phyloP scores from a whole-genome alignment of 116 monocot genomes.

The Trichopus zeylanicus region DNA sequence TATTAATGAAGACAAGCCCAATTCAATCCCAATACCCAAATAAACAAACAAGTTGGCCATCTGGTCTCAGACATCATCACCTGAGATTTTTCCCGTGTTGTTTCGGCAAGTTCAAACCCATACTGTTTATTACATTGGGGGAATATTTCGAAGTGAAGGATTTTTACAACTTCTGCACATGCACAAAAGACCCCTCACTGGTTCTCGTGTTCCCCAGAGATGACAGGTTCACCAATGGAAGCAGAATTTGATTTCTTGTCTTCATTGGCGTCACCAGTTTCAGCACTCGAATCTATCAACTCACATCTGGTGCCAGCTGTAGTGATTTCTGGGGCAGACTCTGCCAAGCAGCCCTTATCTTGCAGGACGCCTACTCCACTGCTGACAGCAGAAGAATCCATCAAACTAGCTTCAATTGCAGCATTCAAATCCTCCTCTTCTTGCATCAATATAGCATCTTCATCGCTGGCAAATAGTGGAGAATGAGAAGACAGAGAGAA shows the following conservation, averaged over 20 bases:
- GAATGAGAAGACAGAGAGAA: constrained; percentile 1
- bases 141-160: no score
- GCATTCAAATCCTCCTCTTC: constrained; percentile 75
- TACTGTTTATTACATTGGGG: no score
- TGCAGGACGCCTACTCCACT: neutral
- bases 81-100: no score
- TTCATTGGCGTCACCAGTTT: neutral
- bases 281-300: neutral
- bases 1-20: no score
- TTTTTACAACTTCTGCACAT: no score
- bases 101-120: no score
- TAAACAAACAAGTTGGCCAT: no score
- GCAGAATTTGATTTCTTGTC: neutral
- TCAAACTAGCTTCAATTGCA: constrained; percentile 50
- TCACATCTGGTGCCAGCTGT: neutral
- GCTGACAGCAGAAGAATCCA: constrained; percentile 16
- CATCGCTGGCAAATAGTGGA: constrained; percentile 11
- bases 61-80: no score
- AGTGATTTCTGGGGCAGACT: constrained; percentile 6
- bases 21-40: no score
- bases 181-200: neutral
- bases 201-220: neutral
- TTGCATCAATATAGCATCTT: constrained; percentile 39
- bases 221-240: neutral
- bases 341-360: neutral